phyloP scores from a whole-genome alignment of 441 rosid species.

The Kokia cookei region DNA sequence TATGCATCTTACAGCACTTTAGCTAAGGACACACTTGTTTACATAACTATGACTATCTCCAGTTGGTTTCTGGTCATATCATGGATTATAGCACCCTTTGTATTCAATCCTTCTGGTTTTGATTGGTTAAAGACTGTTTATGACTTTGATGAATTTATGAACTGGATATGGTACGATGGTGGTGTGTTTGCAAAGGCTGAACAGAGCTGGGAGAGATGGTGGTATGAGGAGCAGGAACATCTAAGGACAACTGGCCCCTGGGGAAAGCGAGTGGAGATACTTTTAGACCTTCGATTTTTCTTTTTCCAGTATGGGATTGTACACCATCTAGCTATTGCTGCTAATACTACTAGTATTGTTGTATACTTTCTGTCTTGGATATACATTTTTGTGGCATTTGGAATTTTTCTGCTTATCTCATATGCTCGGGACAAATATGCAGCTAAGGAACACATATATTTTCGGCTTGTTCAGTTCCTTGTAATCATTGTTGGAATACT shows the following conservation, averaged over 20 bases:
- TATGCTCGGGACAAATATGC: constrained; percentile 70
- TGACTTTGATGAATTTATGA: constrained; percentile 88
- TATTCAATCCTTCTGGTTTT: constrained; percentile 86
- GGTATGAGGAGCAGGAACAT: constrained; percentile 91
- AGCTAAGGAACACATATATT: constrained; percentile 67
- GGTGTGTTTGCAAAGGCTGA: constrained; percentile 68
- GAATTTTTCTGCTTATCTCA: constrained; percentile 36
- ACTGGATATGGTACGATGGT: constrained; percentile 80
- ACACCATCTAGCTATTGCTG: constrained; percentile 65
- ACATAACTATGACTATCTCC: constrained; percentile 60
- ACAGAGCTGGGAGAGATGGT: constrained; percentile 96
- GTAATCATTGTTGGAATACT: constrained; percentile 40
- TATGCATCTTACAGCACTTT: constrained; percentile 62
- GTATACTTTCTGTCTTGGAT: constrained; percentile 80
- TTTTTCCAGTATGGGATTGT: constrained; percentile 88
- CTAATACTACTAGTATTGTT: constrained; percentile 47
- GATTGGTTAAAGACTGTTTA: constrained; percentile 92
- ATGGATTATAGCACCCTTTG: constrained; percentile 80
- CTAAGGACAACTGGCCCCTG: constrained; percentile 62
- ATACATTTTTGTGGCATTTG: constrained; percentile 44
- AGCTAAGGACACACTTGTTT: constrained; percentile 50
- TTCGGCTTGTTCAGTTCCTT: constrained; percentile 74
- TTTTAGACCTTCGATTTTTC: constrained; percentile 83
- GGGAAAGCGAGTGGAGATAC: constrained; percentile 61
- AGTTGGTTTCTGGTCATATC: constrained; percentile 88